Percentiles rank a stretch among this genome's conserved stretches.
Evolutionary conservation across 2,329 filamentous ascomycete genomes (phyloP).

Genomic region (Byssoonygena ceratinophila): DNA sequence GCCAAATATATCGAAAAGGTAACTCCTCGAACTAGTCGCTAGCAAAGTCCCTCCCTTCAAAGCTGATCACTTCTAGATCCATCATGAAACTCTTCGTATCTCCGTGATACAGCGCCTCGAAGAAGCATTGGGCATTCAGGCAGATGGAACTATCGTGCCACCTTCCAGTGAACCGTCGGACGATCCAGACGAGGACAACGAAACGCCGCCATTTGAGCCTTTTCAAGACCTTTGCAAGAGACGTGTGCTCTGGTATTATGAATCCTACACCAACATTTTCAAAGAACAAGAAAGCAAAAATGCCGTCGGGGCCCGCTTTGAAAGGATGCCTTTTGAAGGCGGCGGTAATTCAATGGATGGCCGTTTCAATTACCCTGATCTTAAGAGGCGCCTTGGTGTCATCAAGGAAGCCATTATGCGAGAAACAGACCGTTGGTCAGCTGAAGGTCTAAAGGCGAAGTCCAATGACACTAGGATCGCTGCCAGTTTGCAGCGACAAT

Average conservation of each 20-base stretch:
- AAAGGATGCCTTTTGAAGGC: slow-evolving; percentile 80
- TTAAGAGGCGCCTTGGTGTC: slow-evolving; percentile 56
- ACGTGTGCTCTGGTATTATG: slow-evolving; percentile 91
- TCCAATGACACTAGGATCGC: slow-evolving; percentile 62
- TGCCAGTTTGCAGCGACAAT: slow-evolving; percentile 72
- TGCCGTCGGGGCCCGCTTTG: slow-evolving; percentile 54
- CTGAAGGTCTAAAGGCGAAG: slow-evolving; percentile 54
- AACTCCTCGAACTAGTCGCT: slow-evolving; percentile 10
- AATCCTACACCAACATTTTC: slow-evolving; percentile 67
- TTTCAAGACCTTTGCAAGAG: slow-evolving; percentile 87
- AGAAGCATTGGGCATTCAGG: slow-evolving; percentile 57
- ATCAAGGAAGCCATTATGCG: slow-evolving; percentile 61
- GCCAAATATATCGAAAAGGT: slow-evolving; percentile 71
- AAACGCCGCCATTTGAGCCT: slow-evolving; percentile 58
- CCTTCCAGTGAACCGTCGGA: slow-evolving; percentile 22
- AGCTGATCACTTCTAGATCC: slow-evolving; percentile 50
- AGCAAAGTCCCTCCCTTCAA: background rate
- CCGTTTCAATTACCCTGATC: slow-evolving; percentile 65
- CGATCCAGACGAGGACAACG: slow-evolving; percentile 31
- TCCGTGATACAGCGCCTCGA: slow-evolving; percentile 80
- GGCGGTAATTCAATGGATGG: slow-evolving; percentile 72
- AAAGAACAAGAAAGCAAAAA: slow-evolving; percentile 53
- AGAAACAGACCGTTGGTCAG: slow-evolving; percentile 62
- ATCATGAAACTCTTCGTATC: slow-evolving; percentile 78
- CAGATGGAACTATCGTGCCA: slow-evolving; percentile 38